Percentiles rank a stretch among this genome's conserved stretches.
Evolutionary conservation across 306 rosid genomes (phyloP).

Genomic region (Astragalus membranaceus): DNA sequence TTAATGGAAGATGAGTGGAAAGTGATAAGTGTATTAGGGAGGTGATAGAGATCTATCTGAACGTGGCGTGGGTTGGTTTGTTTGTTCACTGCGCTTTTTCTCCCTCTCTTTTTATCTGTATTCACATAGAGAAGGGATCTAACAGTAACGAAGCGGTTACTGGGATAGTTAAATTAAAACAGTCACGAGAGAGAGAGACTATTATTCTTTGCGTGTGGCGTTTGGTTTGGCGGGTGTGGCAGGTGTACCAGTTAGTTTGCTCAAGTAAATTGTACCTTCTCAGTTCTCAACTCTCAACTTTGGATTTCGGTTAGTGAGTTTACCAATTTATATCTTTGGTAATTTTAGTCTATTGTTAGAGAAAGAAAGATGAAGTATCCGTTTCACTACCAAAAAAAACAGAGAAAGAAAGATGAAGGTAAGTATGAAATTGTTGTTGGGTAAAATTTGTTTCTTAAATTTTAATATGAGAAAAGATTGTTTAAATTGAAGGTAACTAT

Average conservation of each 20-base stretch:
- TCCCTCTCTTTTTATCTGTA: not conserved
- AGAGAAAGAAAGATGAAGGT: too few relatives aligned
- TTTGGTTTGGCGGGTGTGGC: not conserved
- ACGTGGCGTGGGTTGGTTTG: not conserved
- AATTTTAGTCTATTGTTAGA: too few relatives aligned
- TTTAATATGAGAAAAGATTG: too few relatives aligned
- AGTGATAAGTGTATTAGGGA: too few relatives aligned
- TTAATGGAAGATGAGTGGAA: slow-evolving; percentile 23
- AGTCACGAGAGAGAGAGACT: not conserved
- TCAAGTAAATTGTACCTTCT: not conserved
- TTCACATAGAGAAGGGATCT: slow-evolving; percentile 21
- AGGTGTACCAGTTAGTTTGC: not conserved
- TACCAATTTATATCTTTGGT: too few relatives aligned
- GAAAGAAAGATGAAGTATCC: too few relatives aligned
- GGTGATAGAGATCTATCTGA: slow-evolving; percentile 17
- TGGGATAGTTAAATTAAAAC: not conserved
- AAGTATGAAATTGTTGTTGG: too few relatives aligned
- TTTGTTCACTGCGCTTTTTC: not conserved
- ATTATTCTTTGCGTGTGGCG: not conserved
- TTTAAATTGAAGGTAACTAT: too few relatives aligned
- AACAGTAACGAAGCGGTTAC: slow-evolving; percentile 10
- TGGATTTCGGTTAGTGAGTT: too few relatives aligned
- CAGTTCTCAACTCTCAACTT: too few relatives aligned
- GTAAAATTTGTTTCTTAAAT: too few relatives aligned
- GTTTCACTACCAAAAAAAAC: too few relatives aligned